A percentile compares a stretch with the other conserved stretches of the same genome.
phyloP scores from a whole-genome alignment of 169 alveolate genomes.

The Toxoplasma gondii region DNA sequence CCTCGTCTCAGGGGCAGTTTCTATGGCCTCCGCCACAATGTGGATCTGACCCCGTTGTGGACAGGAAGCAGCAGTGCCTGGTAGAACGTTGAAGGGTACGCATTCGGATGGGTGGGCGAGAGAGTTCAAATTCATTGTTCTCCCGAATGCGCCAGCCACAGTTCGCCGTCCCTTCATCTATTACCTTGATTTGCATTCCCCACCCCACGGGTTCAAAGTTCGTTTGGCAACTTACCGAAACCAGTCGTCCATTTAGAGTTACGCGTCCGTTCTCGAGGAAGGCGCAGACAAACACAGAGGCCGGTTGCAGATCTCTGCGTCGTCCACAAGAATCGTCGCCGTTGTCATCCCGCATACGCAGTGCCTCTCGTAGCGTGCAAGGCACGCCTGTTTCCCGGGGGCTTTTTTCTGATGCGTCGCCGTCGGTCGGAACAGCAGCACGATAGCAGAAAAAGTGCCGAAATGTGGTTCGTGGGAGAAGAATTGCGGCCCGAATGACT shows the following conservation, averaged over 20 bases:
- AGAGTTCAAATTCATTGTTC: too few species aligned
- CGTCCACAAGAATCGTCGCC: not conserved
- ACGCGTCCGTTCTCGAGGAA: slow-evolving; percentile 13
- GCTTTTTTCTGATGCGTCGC: not conserved
- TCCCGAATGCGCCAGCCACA: too few species aligned
- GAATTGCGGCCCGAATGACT: not conserved
- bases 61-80: too few species aligned
- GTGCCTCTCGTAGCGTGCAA: not conserved
- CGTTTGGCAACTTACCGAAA: not conserved
- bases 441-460: not conserved
- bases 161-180: too few species aligned
- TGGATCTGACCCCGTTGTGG: too few species aligned
- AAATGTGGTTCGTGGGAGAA: not conserved
- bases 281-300: not conserved
- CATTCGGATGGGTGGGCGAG: too few species aligned
- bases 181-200: too few species aligned
- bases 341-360: not conserved
- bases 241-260: not conserved
- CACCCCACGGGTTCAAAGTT: not conserved
- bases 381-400: not conserved
- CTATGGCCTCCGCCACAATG: too few species aligned
- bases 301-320: not conserved
- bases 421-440: not conserved
- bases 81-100: too few species aligned
- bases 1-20: too few species aligned